Evolutionary conservation across 2,329 filamentous ascomycete genomes (phyloP).

Genomic region (Penicillium brasilianum): DNA sequence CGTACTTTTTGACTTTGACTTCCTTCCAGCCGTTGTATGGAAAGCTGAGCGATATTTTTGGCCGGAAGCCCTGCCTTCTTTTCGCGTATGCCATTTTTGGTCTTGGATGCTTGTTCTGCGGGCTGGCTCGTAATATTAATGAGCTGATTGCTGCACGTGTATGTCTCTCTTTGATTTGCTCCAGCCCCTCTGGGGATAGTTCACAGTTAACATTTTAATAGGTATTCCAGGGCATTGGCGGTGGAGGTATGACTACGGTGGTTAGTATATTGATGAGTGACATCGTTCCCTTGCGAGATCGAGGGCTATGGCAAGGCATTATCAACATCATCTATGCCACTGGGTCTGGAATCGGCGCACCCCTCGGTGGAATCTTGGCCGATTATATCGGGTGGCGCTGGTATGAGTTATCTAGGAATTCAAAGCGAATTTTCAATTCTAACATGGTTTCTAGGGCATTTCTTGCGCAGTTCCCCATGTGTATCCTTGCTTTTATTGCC

Average conservation of each 20-base stretch:
- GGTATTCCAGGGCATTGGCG: slow-evolving; percentile 68
- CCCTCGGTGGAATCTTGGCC: slow-evolving; percentile 71
- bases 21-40: slow-evolving; percentile 72
- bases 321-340: slow-evolving; percentile 74
- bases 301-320: slow-evolving; percentile 75
- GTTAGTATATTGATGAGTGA: slow-evolving; percentile 73
- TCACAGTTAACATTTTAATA: slow-evolving; percentile 25
- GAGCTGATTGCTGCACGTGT: slow-evolving; percentile 69
- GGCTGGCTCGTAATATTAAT: slow-evolving; percentile 65
- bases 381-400: slow-evolving; percentile 78
- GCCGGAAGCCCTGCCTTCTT: slow-evolving; percentile 58
- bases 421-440: slow-evolving; percentile 1
- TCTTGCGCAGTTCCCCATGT: slow-evolving; percentile 71
- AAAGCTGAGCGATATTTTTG: slow-evolving; percentile 64
- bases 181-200: not conserved
- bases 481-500: slow-evolving; percentile 66
- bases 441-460: slow-evolving; percentile 63
- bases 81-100: slow-evolving; percentile 58
- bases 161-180: slow-evolving; percentile 19
- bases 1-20: slow-evolving; percentile 73
- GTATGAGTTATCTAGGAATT: slow-evolving; percentile 47
- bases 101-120: slow-evolving; percentile 56
- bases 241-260: slow-evolving; percentile 73
- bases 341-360: slow-evolving; percentile 71
- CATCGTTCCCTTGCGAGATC: slow-evolving; percentile 69